phyloP scores from a whole-genome alignment of 306 rosid species.

The Aeschynomene evenia region DNA sequence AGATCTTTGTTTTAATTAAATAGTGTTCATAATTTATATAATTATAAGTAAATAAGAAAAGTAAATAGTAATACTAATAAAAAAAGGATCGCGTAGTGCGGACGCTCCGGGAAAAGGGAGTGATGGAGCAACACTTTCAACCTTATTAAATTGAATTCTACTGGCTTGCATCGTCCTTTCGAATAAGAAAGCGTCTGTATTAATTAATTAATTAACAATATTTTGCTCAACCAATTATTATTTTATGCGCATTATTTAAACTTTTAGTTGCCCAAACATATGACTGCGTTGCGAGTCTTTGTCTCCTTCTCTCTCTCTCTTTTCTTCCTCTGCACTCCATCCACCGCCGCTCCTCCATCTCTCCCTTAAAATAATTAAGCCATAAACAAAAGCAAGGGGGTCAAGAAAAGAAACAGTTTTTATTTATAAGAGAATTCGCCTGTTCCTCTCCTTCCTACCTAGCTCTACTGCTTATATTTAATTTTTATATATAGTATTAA shows the following conservation, averaged over 20 bases:
- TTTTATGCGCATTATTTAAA: conserved; percentile 38
- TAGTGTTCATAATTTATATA: not conserved
- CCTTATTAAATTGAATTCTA: not conserved
- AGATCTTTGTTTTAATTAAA: not conserved
- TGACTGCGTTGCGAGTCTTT: conserved; percentile 52
- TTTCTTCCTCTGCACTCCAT: conserved; percentile 55
- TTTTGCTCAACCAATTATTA: conserved; percentile 34
- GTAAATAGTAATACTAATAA: not conserved
- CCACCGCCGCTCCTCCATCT: conserved; percentile 14
- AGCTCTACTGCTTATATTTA: not conserved
- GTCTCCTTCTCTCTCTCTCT: conserved; percentile 23
- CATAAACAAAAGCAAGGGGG: conserved; percentile 42
- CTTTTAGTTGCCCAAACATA: conserved; percentile 45
- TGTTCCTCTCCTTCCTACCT: not conserved
- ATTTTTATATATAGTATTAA: conserved; percentile 11
- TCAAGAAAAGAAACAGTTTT: conserved; percentile 31
- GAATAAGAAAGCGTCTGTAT: conserved; percentile 39
- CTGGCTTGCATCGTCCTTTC: conserved; percentile 15
- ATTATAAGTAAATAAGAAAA: too few species aligned
- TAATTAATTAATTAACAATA: conserved; percentile 6
- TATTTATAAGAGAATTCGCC: conserved; percentile 4
- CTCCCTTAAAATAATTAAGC: conserved; percentile 50
- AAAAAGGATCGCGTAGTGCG: conserved; percentile 30
- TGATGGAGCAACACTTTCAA: conserved; percentile 12
- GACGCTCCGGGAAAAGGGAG: conserved; percentile 41